Evolutionary conservation across 2,329 filamentous ascomycete genomes (phyloP).

Genomic region (Botrytis paeoniae): DNA sequence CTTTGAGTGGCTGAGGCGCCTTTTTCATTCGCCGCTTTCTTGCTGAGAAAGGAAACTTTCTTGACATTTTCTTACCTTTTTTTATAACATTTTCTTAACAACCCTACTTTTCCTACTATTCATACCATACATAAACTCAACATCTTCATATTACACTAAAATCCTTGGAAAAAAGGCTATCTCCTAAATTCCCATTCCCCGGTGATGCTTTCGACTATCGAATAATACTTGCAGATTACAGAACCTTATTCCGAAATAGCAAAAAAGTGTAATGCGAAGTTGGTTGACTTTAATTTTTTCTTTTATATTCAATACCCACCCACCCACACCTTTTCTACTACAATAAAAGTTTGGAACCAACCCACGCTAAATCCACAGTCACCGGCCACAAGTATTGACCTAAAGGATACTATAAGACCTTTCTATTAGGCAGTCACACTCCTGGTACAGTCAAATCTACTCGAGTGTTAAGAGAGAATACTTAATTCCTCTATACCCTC

Average conservation of each 20-base stretch:
- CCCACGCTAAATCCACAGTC: conserved; percentile 3
- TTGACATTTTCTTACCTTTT: background rate
- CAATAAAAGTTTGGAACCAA: background rate
- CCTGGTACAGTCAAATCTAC: conserved; percentile 6
- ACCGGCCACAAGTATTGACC: conserved; percentile 16
- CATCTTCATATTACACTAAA: background rate
- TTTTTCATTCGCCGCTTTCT: conserved; percentile 11
- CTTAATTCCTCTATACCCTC: conserved; percentile 19
- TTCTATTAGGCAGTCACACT: conserved; percentile 18
- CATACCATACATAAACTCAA: background rate
- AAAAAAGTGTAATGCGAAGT: background rate
- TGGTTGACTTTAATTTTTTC: background rate
- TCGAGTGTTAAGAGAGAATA: conserved; percentile 16
- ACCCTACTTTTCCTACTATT: background rate
- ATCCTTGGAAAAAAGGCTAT: background rate
- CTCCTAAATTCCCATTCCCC: background rate
- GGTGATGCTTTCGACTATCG: background rate
- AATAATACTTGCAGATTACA: background rate
- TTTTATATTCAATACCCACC: background rate
- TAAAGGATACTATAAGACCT: conserved; percentile 2
- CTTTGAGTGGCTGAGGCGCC: conserved; percentile 18
- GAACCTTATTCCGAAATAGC: background rate
- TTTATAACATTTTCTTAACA: background rate
- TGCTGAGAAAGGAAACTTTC: background rate
- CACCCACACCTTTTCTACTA: conserved; percentile 3